A percentile compares a stretch with the other conserved stretches of the same genome.
phyloP scores from a whole-genome alignment of 2,329 filamentous ascomycete genomes.

The Xylaria sp. region DNA sequence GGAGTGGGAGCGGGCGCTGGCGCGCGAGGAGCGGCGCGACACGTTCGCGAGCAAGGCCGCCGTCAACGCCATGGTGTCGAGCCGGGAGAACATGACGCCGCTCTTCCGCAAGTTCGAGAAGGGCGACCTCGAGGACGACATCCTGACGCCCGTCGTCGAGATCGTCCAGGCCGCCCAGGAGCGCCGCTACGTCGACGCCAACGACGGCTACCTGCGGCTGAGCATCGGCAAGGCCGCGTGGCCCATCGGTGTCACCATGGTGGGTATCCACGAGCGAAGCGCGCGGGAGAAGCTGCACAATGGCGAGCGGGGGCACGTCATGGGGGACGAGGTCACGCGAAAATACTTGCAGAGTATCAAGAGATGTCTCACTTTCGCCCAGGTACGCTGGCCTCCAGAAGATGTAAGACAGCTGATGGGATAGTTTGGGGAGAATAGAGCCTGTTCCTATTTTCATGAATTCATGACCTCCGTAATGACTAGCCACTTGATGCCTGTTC shows the following conservation, averaged over 20 bases:
- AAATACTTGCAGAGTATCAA: conserved; percentile 99
- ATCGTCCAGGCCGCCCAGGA: conserved; percentile 91
- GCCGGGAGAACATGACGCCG: conserved; percentile 83
- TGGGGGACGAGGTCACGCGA: conserved; percentile 93
- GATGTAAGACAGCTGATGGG: conserved; percentile 96
- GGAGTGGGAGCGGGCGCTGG: conserved; percentile 83
- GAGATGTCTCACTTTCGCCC: conserved; percentile 91
- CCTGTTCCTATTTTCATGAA: not conserved
- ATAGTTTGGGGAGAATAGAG: conserved; percentile 40
- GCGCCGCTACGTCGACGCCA: conserved; percentile 91
- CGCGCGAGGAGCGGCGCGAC: conserved; percentile 57
- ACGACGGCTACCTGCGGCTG: conserved; percentile 88
- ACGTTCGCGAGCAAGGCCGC: conserved; percentile 82
- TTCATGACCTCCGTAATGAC: not conserved
- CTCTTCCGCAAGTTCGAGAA: conserved; percentile 89
- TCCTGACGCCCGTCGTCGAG: conserved; percentile 82
- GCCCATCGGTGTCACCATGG: conserved; percentile 99
- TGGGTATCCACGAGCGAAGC: conserved; percentile 96
- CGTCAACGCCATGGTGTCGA: conserved; percentile 82
- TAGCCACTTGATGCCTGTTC: not conserved
- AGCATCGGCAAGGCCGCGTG: conserved; percentile 97
- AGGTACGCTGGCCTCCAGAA: conserved; percentile 93
- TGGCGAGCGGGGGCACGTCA: conserved; percentile 86
- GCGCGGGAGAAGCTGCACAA: conserved; percentile 94
- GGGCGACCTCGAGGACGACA: conserved; percentile 74